These are phyloP conservation scores for Vaccinium darrowii DNA, from an alignment of 148 eudicot species.

Conservation along the genomic window DNA sequence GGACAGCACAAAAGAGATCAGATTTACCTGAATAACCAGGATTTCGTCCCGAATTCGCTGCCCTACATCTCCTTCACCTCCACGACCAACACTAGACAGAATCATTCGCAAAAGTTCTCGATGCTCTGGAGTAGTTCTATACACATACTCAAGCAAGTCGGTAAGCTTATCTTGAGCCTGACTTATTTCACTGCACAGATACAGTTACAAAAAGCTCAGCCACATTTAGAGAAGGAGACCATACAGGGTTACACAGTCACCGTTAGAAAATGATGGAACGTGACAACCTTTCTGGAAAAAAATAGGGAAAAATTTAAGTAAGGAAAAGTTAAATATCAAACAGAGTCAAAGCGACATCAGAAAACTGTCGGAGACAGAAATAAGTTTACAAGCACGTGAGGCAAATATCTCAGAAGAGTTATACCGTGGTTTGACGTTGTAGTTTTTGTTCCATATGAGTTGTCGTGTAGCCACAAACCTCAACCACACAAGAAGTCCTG, in stretches of 20 bases:
- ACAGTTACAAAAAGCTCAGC: neutral
- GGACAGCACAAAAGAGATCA: neutral
- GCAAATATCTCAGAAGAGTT: neutral
- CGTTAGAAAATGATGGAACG: neutral
- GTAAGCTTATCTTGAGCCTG: slow-evolving; percentile 96
- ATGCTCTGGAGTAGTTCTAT: slow-evolving; percentile 57
- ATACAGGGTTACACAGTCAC: neutral
- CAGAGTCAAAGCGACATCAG: neutral
- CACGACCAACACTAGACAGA: slow-evolving; percentile 94
- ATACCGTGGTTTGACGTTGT: slow-evolving; percentile 98
- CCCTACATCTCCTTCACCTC: slow-evolving; percentile 99
- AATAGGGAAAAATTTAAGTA: neutral
- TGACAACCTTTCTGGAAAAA: neutral
- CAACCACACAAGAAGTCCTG: slow-evolving; percentile 97
- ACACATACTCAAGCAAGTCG: slow-evolving; percentile 74
- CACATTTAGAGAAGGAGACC: neutral
- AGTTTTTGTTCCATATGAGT: slow-evolving; percentile 96
- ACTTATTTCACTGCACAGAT: slow-evolving; percentile 84
- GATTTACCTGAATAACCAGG: slow-evolving; percentile 78
- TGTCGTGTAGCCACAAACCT: slow-evolving; percentile 98
- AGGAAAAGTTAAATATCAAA: too few relatives aligned
- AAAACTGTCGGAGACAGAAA: neutral
- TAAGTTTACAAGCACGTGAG: neutral
- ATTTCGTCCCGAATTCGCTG: slow-evolving; percentile 98
- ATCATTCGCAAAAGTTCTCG: slow-evolving; percentile 81